Evolutionary conservation across 805 yeast species (phyloP), one percentile per base, ranked within the genome.

Genomic region (Cyberlindnera amylophila): DNA sequence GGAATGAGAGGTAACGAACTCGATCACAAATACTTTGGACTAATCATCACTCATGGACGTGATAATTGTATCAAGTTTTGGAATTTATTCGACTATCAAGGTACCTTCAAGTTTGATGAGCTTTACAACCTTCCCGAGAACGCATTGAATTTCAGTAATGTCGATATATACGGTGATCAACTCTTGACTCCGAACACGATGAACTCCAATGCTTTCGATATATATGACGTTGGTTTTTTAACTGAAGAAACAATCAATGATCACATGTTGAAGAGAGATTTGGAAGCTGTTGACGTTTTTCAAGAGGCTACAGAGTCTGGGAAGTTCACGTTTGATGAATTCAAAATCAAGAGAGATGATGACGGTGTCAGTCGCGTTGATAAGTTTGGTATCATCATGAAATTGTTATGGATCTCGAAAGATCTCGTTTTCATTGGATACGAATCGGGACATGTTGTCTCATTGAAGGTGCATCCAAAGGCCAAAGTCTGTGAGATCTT

Each of bases 301-400:
- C 44, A 51, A 9, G 30, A 34, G 6, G 50, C 54, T 1, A 31
- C 24, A 38, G 37, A 37, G 16, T 23, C 48, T 38, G 46, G 54
- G 18, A 19, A 14, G 17, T 49, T 45, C 17, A 43, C 29, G 6
- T 51, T 49, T 15, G 36, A 47, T 15, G 58, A 53, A 36, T 52
- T 51, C 32, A 47, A 46, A 17, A 6, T 49, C 0, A 27, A 45
- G 16, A 35, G 40, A 26, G 49, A 39, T 12, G 50, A 44, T 5
- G 44, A 33, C 5, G 33, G 40, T 26, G 42, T 40, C 4, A 45
- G 42, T 36, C 54, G 55, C 32, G 47, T 32, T 14, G 56, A 53
- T 23, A 77, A 71, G 13, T 69, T 75, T 27, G 95, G 95, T 2
- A 82, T 85, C 32, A 73, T 83, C 12, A 84, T 87, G 88, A 72